A percentile compares a stretch with the other conserved stretches of the same genome.
Conservation (phyloP, 2,329 filamentous ascomycete species). For the Hypoxylon sp. region DNA sequence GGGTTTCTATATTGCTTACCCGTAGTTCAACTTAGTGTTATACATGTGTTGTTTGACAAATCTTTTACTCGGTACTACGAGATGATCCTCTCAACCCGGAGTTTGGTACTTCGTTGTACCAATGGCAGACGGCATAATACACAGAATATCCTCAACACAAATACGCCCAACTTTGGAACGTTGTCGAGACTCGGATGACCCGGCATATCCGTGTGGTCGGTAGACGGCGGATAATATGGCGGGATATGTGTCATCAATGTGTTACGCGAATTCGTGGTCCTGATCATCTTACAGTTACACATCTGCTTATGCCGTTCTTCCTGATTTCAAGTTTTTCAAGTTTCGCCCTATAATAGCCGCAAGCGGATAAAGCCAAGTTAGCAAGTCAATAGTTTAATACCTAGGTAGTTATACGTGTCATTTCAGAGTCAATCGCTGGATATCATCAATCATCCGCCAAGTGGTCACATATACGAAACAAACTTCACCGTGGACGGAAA, state of each 20-base stretch:
- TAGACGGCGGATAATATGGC: background rate
- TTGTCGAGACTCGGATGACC: background rate
- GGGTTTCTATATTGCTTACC: no score
- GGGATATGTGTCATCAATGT: background rate
- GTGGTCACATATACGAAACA: background rate
- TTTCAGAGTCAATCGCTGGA: background rate
- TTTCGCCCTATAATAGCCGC: conserved; percentile 3
- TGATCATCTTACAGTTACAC: background rate
- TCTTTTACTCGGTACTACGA: no score
- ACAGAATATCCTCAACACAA: background rate
- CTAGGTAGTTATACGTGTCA: background rate
- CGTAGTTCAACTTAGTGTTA: no score
- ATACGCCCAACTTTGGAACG: background rate
- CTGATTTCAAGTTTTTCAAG: background rate
- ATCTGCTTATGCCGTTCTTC: background rate
- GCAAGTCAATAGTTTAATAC: background rate
- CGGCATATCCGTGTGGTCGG: background rate
- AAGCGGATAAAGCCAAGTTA: background rate
- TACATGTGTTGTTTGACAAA: no score
- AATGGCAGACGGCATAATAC: background rate
- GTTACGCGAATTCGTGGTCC: background rate
- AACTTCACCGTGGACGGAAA: conserved; percentile 5
- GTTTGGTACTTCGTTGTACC: background rate
- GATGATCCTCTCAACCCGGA: no score
- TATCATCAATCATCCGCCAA: background rate